phyloP scores from a whole-genome alignment of 202 grass and related monocot species.

The Panicum hallii region DNA sequence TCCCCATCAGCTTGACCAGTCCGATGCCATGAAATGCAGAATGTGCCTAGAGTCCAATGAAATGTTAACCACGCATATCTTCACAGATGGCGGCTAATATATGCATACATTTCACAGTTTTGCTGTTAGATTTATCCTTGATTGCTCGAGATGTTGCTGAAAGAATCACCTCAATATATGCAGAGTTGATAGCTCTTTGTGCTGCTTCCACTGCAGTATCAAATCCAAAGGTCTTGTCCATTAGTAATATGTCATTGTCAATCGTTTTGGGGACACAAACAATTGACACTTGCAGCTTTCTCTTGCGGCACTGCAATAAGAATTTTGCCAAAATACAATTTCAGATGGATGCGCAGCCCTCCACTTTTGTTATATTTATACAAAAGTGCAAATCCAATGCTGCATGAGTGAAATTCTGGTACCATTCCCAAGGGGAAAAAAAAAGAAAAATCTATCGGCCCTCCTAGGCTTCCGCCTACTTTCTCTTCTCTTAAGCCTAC shows the following conservation, averaged over 20 bases:
- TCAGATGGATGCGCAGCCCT: slow-evolving; percentile 27
- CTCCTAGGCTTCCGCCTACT: too few relatives aligned
- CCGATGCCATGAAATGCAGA: slow-evolving; percentile 97
- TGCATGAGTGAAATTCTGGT: slow-evolving; percentile 5
- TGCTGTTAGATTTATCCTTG: slow-evolving; percentile 16
- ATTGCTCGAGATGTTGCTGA: slow-evolving; percentile 27
- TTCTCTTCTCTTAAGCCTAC: too few relatives aligned
- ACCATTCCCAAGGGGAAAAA: too few relatives aligned
- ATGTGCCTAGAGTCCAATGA: slow-evolving; percentile 64
- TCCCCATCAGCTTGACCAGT: slow-evolving; percentile 95
- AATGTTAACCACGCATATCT: slow-evolving; percentile 26
- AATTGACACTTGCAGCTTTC: slow-evolving; percentile 88
- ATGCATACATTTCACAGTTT: slow-evolving; percentile 20
- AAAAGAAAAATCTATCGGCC: too few relatives aligned
- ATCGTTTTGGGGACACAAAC: slow-evolving; percentile 93
- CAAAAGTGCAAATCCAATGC: background rate
- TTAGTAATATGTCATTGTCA: slow-evolving; percentile 97
- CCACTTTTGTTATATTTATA: slow-evolving; percentile 11
- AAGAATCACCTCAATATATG: slow-evolving; percentile 89
- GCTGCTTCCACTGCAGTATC: slow-evolving; percentile 98
- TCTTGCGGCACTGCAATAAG: slow-evolving; percentile 74
- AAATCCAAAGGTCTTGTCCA: slow-evolving; percentile 99
- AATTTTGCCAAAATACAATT: slow-evolving; percentile 19
- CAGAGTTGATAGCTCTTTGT: slow-evolving; percentile 97
- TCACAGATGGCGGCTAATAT: background rate